A percentile compares a stretch with the other conserved stretches of the same genome.
phyloP scores from a whole-genome alignment of 768 basidiomycete genomes.

The Termitomyces sp. region DNA sequence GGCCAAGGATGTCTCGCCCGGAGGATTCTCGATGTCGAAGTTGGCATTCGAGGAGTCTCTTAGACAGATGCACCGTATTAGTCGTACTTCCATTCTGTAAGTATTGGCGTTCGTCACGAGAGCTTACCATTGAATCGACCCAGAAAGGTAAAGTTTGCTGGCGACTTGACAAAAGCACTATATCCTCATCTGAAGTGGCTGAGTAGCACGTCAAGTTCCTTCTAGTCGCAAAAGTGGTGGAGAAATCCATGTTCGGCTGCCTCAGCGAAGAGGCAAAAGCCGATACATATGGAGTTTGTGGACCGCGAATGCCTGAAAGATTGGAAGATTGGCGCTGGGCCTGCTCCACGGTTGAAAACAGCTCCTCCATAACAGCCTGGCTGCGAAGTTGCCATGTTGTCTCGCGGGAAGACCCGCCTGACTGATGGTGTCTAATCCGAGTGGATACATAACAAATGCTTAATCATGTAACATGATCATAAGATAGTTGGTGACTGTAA shows the following conservation, averaged over 20 bases:
- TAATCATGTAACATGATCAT: too few relatives aligned
- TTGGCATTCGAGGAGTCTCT: not conserved
- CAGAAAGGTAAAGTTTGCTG: not conserved
- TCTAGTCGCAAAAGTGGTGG: not conserved
- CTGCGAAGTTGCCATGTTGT: not conserved
- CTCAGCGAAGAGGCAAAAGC: not conserved
- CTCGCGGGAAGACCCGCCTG: not conserved
- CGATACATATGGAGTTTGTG: not conserved
- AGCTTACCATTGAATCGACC: not conserved
- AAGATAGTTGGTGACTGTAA: too few relatives aligned
- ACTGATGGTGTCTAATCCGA: too few relatives aligned
- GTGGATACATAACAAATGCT: too few relatives aligned
- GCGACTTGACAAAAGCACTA: not conserved
- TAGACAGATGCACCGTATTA: not conserved
- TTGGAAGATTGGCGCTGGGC: not conserved
- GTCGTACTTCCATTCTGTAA: not conserved
- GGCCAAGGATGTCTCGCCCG: not conserved
- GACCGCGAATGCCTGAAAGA: not conserved
- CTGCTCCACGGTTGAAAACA: not conserved
- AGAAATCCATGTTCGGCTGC: not conserved
- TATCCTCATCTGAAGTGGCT: not conserved
- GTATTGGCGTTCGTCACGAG: not conserved
- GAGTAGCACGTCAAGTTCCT: not conserved
- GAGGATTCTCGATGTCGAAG: not conserved
- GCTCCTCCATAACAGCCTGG: not conserved